Percentiles rank a stretch among this genome's conserved stretches.
Evolutionary conservation across 306 rosid genomes (phyloP).

Genomic region (Rubus idaeus): DNA sequence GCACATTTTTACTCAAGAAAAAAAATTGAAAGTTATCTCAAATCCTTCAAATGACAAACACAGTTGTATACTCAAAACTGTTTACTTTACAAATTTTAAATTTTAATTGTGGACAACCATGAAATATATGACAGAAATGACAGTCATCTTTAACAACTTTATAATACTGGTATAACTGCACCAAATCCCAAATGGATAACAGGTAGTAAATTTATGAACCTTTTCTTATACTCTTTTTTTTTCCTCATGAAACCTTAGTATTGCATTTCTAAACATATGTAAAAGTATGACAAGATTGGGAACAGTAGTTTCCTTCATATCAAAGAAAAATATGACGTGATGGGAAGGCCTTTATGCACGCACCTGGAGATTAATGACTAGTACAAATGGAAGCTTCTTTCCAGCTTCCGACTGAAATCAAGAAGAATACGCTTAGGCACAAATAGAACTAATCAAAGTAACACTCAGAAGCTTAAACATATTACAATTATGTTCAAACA

Average conservation of each 20-base stretch:
- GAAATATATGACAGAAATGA: background rate
- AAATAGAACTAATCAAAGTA: background rate
- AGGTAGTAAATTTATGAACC: background rate
- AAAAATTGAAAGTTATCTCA: background rate
- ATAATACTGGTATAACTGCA: background rate
- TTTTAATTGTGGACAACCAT: background rate
- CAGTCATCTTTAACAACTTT: background rate
- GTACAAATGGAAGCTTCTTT: conserved; percentile 77
- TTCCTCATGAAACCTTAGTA: background rate
- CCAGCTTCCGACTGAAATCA: conserved; percentile 71
- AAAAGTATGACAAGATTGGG: background rate
- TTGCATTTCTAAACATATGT: background rate
- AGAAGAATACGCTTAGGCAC: conserved; percentile 25
- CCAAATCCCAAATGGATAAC: background rate
- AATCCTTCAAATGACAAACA: background rate
- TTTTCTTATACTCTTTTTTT: background rate
- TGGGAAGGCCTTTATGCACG: conserved; percentile 16
- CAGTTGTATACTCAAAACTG: background rate
- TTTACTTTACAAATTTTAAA: background rate
- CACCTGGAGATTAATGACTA: conserved; percentile 91
- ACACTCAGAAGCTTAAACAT: background rate
- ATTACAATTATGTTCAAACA: background rate
- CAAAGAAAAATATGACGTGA: background rate
- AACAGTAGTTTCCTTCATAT: background rate
- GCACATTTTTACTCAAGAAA: conserved; percentile 1